Evolutionary conservation across 176 grass and related monocot species (phyloP), one percentile per base, ranked within the genome.

Genomic region (Aegilops longissima): DNA sequence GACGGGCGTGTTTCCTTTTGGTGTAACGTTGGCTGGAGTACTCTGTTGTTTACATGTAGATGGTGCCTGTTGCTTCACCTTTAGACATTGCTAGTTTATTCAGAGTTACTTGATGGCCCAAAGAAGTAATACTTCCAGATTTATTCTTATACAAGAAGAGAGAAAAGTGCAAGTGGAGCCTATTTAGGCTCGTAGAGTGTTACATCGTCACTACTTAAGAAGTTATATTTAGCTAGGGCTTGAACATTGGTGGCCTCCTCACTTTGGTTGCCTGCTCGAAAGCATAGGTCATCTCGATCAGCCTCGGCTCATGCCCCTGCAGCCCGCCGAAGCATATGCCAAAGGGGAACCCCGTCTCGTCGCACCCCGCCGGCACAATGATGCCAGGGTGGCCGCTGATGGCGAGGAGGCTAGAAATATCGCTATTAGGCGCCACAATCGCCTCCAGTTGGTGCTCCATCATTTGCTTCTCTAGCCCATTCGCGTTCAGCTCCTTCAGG

Each of bases 241-340:
- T 81, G 5, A 90, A 90, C 7, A 33, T 10, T 3, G 93, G 93
- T 40, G 66, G n/a, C 58, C 80, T 87, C 70, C 90, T 65, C 5
- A 87, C 80, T 71, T 47, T 39, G 21, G 90, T 93, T 18, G 80
- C 90, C 59, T 93, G 90, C 61, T 93, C 93, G 49, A 89, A 93
- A 5, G 71, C 86, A 87, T 89, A 93, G 6, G 86, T 86, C 12
- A 93, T 93, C 84, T 95, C 86, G 18, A 93, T 93, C 31, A 95
- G 59, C 35, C 79, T 85, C 0, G 88, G 90, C 70, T 95, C 83
- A 9, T 85, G 89, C 0, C 93, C 90, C 36, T 87, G 87, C 3
- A 95, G 25, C 1, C 93, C 90, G 1, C 83, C 88, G 16, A 93
- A 95, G n/a, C 80, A 85, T 6, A 89, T 75, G 1, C 76, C 86